Base-by-base conservation (phyloP, 768 basidiomycete species). In the Kwoniella mangroviensis region DNA sequence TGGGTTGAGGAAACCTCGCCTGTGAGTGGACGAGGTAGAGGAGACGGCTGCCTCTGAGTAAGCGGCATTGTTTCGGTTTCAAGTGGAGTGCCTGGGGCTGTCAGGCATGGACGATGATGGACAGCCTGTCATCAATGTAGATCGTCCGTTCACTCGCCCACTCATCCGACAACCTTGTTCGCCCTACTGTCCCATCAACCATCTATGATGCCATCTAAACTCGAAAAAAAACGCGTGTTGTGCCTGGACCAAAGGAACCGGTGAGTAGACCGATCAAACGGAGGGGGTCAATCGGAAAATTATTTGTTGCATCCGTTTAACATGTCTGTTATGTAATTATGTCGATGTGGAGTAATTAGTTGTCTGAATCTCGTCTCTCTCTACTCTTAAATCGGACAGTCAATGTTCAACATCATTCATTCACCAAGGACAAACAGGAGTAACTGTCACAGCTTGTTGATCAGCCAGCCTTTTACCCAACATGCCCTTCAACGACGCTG, bases 401-500 rank as follows among this genome's bases (percentile, higher is more conserved):
- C 34, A 34, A 34, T 34, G 6, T 34, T 21, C 9, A 28, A 12
- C 54, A 55, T 28, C 54, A 28, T 22, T 13, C 54, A 1, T 55
- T 13, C 54, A 1, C 22, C 34, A 34, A 34, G 34, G 34, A 34
- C 9, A 34, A 34, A 7, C 34, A 34, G 34, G 34, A 34, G 9
- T 34, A 0, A 7, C 34, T 34, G 34, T 34, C 9, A 34, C 34
- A 34, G 34, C 34, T 34, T 34, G 34, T 34, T 34, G 34, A 34
- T 7, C 34, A 34, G 34, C 34, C 34, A 34, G 4, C 6, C 9
- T 34, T 7, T 34, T 34, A 34, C 34, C 9, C 6, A 72, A 62
- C 13, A 80, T 78, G 78, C 75, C 77, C 60, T 79, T 77, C 69
- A 64, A 79, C 26, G 82, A 82, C 24, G 61, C 67, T 4, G 66